These are phyloP conservation scores for Arabidopsis hybrid DNA, from an alignment of 441 rosid species.

Conservation along the genomic window DNA sequence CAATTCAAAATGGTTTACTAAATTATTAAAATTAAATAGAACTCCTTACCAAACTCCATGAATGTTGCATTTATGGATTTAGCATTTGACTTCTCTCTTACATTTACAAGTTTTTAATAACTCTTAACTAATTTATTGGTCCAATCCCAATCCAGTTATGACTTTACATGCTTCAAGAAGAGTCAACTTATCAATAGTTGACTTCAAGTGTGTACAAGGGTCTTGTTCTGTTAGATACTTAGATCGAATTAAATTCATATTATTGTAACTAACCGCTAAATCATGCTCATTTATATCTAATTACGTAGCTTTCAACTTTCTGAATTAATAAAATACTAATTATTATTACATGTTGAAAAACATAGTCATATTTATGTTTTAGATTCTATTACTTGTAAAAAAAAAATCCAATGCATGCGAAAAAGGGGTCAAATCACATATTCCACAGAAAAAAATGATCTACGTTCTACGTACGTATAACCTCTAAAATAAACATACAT, in stretches of 20 bases:
- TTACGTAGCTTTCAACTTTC: conserved; percentile 6
- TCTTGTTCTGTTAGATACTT: conserved; percentile 9
- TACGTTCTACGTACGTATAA: neutral
- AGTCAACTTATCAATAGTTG: conserved; percentile 39
- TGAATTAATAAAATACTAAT: neutral
- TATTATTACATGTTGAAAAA: no score
- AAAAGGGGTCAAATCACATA: no score
- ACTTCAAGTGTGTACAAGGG: conserved; percentile 10
- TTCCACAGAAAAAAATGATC: no score
- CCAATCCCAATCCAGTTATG: conserved; percentile 23
- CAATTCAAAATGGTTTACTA: conserved; percentile 17
- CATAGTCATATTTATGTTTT: no score
- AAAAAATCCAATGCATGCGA: no score
- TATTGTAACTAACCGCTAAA: conserved; percentile 30
- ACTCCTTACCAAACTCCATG: conserved; percentile 32
- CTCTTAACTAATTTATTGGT: conserved; percentile 24
- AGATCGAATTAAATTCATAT: conserved; percentile 12
- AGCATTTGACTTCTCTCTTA: conserved; percentile 37
- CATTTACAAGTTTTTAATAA: neutral
- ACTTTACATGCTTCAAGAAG: conserved; percentile 21
- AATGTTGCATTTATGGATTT: conserved; percentile 26
- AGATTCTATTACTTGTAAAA: no score
- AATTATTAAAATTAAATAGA: neutral
- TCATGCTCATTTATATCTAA: conserved; percentile 32
- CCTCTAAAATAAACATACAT: neutral